Evolutionary conservation across 768 basidiomycete genomes (phyloP), one percentile per base, ranked within the genome.

Genomic region (Pulveroboletus sp.): DNA sequence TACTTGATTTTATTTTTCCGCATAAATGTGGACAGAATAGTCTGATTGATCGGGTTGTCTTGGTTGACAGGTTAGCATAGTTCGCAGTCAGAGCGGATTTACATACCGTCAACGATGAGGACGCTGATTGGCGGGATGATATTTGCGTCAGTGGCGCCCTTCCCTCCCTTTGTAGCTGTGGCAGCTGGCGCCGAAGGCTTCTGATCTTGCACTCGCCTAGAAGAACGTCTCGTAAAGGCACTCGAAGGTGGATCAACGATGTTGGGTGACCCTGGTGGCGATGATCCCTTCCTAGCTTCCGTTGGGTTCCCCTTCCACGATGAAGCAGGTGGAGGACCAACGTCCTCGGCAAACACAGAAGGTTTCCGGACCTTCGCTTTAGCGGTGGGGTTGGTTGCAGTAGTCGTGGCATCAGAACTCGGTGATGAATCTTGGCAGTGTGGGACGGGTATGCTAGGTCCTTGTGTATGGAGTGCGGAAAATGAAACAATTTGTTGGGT

Each of bases 21-120:
- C 90, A 98, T 90, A 63, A 96, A 97, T 30, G 91, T 94, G n/a
- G 89, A 89, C 45, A 98, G 73, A 65, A 98, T 96, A 23, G 89
- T 95, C 63, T 94, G 95, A 63, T 99, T 98, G 73, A 99, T 98
- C 6, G 93, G 89, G 65, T 99, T 99, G 71, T 99, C 96, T 98
- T 57, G 4, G 32, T 20, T 16, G 20, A 45, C 31, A 50, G n/a
- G 46, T 56, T 47, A 65, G 55, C 43, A 42, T 8, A 54, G n/a
- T 31, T 17, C 38, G 32, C 12, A 54, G 43, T 35, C 6, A 34
- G 16, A 36, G 23, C 27, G 6, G 14, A 47, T 24, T 9, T 10
- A 74, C 85, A 53, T 56, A 92, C 95, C 95, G 68, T 99, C 96
- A 32, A 98, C 96, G 60, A 99, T 96, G 60, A 99, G 78, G 1